A percentile compares a stretch with the other conserved stretches of the same genome.
Evolutionary conservation across 371 early-diverging fungal genomes (phyloP).

Genomic region (Apophysomyces ossiformis): DNA sequence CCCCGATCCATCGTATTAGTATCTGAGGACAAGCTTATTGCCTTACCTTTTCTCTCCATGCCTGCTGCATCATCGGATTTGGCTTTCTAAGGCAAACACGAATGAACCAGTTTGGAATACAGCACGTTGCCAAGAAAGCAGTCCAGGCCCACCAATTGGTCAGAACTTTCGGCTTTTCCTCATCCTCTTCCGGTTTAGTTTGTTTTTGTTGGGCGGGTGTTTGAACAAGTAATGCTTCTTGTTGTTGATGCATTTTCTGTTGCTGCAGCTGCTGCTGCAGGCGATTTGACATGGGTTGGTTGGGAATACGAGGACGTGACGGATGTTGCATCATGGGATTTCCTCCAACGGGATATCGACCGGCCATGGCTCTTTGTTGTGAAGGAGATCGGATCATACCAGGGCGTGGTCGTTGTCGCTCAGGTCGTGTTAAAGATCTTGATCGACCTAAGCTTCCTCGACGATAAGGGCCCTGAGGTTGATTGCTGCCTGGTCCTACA

Average conservation of each 20-base stretch:
- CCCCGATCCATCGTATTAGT: neutral
- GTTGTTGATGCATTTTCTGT: constrained; percentile 47
- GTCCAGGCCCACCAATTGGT: constrained; percentile 57
- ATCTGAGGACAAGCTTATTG: too few relatives aligned
- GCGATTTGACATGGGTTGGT: constrained; percentile 48
- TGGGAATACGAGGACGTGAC: constrained; percentile 3
- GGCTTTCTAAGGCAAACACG: constrained; percentile 50
- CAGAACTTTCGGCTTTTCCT: constrained; percentile 53
- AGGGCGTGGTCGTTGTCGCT: constrained; percentile 48
- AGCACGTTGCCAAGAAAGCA: constrained; percentile 60
- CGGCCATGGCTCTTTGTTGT: constrained; percentile 2
- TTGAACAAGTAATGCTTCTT: constrained; percentile 27
- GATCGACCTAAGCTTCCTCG: constrained; percentile 31
- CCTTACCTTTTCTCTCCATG: constrained; percentile 73
- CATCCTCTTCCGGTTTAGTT: constrained; percentile 30
- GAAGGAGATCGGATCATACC: constrained; percentile 55
- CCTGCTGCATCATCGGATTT: constrained; percentile 58
- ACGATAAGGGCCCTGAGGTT: constrained; percentile 1
- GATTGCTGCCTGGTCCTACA: neutral
- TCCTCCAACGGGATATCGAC: neutral
- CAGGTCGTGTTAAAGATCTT: constrained; percentile 49
- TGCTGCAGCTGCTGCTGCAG: constrained; percentile 51
- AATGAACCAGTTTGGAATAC: constrained; percentile 56
- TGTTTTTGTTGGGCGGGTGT: constrained; percentile 22
- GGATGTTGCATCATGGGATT: constrained; percentile 1